Evolutionary conservation across 139 green algal species (phyloP), one percentile per base, ranked within the genome.

Genomic region (Nannochloris sp.): DNA sequence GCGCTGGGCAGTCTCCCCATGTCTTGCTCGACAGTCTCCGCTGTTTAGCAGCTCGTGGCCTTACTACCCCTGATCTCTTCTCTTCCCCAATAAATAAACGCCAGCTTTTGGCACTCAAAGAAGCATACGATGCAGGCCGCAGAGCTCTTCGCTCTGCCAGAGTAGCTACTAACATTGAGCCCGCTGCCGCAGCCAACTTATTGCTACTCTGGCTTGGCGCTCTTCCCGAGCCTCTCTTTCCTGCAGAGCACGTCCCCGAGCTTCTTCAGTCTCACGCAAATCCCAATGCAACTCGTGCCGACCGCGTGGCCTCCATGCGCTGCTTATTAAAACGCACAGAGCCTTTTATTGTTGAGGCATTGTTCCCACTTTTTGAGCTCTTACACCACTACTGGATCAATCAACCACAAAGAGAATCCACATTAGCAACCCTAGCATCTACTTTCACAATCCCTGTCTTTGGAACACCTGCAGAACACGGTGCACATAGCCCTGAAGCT

Each of bases 281-380:
- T 13, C 10, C 27, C 12, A 38, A 19, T 19, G 19, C 46, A 25
- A 58, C 39, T 6, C 54, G 58, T 3, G 45, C 31, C 1, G 56
- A 68, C 51, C 39, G 67, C 15, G 25, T 68, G 13, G 47, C 67
- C 3, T 36, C 56, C 19, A 33, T 73, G 38, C 66, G 66, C 42
- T 29, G 34, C 9, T 51, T 73, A 36, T 51, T 73, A 6, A 73
- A 67, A 47, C 62, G 63, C 54, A 59, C 63, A 4, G 70, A 77
- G 23, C 63, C 70, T 1, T 72, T 58, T 27, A 65, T 77, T 7
- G 29, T 77, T 25, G 70, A 77, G 63, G 70, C 63, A 6, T 56
- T 78, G 3, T 78, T 61, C 58, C 64, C 71, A 10, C 54, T 78
- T 9, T 78, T 78, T 70, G 71, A 78, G 64, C 33, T 78, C 13